Evolutionary conservation across 805 yeast species (phyloP).

Genomic region (Starmerella sp.): DNA sequence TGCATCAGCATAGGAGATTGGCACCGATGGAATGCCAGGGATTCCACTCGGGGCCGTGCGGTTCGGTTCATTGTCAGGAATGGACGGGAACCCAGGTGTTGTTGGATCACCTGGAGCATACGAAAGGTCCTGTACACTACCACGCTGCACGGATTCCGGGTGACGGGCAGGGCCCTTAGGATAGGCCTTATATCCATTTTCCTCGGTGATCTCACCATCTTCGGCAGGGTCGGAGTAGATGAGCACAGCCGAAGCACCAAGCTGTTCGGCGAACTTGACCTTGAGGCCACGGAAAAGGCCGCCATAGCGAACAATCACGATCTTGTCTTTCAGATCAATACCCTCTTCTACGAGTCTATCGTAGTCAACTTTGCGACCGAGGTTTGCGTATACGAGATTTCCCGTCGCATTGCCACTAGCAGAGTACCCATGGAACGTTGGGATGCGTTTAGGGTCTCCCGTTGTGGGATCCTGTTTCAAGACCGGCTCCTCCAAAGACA

Average conservation of each 20-base stretch:
- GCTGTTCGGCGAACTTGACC: constrained; percentile 63
- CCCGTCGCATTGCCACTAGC: constrained; percentile 68
- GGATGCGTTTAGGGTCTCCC: constrained; percentile 39
- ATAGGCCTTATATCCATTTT: constrained; percentile 51
- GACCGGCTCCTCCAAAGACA: constrained; percentile 43
- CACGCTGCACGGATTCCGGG: constrained; percentile 66
- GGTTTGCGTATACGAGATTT: constrained; percentile 53
- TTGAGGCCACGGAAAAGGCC: constrained; percentile 58
- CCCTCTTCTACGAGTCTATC: constrained; percentile 37
- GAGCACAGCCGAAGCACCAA: constrained; percentile 56
- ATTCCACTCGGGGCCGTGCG: constrained; percentile 43
- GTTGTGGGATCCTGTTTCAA: constrained; percentile 45
- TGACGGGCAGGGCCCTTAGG: constrained; percentile 71
- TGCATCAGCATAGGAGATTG: constrained; percentile 54
- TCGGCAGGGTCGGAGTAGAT: constrained; percentile 64
- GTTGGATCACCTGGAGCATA: constrained; percentile 67
- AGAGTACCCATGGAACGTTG: constrained; percentile 67
- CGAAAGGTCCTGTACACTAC: constrained; percentile 55
- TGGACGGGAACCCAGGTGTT: constrained; percentile 56
- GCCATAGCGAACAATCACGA: constrained; percentile 61
- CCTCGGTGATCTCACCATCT: constrained; percentile 36
- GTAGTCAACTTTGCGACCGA: constrained; percentile 54
- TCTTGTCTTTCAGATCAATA: constrained; percentile 43
- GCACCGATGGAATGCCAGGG: constrained; percentile 60
- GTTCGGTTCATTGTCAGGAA: constrained; percentile 33